phyloP scores from a whole-genome alignment of 495 filamentous ascomycete genomes.

The Podospora appendiculata region DNA sequence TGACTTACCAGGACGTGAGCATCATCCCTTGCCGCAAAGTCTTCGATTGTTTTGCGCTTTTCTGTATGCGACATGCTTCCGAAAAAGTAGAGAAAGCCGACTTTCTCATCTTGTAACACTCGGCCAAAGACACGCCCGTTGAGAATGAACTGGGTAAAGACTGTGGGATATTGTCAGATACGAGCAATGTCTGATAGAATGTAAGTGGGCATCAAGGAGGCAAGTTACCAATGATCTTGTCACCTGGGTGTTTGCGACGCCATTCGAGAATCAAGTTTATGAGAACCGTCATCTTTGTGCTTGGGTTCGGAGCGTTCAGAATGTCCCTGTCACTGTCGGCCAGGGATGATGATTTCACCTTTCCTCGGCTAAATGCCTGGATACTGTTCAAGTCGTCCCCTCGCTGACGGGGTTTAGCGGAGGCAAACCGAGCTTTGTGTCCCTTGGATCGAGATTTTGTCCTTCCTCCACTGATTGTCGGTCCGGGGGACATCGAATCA shows the following conservation, averaged over 20 bases:
- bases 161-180: slow-evolving; percentile 3
- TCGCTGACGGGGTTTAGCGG: too few relatives aligned
- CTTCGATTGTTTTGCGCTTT: slow-evolving; percentile 1
- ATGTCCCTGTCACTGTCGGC: too few relatives aligned
- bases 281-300: slow-evolving; percentile 20
- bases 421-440: too few relatives aligned
- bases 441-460: too few relatives aligned
- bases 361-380: too few relatives aligned
- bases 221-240: slow-evolving; percentile 24
- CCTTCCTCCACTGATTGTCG: too few relatives aligned
- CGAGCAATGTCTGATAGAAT: neutral
- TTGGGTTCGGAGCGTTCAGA: slow-evolving; percentile 6
- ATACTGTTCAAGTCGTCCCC: too few relatives aligned
- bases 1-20: slow-evolving; percentile 18
- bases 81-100: slow-evolving; percentile 22
- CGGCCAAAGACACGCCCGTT: slow-evolving; percentile 24
- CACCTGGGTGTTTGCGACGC: slow-evolving; percentile 15
- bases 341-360: too few relatives aligned
- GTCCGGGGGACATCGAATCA: too few relatives aligned
- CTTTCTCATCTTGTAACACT: slow-evolving; percentile 14
- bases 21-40: slow-evolving; percentile 1
- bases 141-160: slow-evolving; percentile 30
- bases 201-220: neutral
- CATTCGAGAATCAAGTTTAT: slow-evolving; percentile 17
- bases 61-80: neutral